These are phyloP conservation scores for Malassezia furfur DNA, from an alignment of 1,284 basidiomycete species.

Conservation along the genomic window DNA sequence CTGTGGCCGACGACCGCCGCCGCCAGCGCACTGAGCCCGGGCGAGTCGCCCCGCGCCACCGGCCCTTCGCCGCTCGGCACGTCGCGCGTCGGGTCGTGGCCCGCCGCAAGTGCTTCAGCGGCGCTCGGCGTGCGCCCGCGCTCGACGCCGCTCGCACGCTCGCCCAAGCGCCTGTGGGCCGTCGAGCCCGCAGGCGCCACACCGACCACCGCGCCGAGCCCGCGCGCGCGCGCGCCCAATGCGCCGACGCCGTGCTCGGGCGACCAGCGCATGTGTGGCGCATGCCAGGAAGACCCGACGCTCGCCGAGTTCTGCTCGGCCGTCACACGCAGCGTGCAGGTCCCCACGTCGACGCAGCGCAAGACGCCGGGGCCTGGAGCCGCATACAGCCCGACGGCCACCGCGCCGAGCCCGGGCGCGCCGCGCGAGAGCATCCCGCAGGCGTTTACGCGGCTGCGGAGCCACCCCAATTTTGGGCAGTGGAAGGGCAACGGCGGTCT, in stretches of 20 bases:
- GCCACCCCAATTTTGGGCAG: slow-evolving; percentile 37
- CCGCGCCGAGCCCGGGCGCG: background rate
- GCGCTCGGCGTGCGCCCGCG: background rate
- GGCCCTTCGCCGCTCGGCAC: background rate
- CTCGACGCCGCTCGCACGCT: background rate
- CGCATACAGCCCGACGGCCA: background rate
- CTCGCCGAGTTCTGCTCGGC: slow-evolving; percentile 11
- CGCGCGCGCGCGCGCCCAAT: background rate
- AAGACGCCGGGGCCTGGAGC: background rate
- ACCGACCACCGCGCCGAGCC: background rate
- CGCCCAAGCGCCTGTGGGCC: background rate
- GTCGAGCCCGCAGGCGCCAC: background rate
- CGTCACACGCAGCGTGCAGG: background rate
- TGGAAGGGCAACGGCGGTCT: slow-evolving; percentile 31
- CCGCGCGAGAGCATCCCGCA: slow-evolving; percentile 29
- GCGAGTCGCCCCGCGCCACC: background rate
- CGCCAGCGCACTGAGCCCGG: background rate
- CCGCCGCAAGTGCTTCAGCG: background rate
- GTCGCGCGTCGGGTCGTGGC: background rate
- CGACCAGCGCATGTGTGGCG: slow-evolving; percentile 7
- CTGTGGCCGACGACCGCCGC: background rate
- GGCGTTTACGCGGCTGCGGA: slow-evolving; percentile 38
- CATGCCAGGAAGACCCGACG: slow-evolving; percentile 10
- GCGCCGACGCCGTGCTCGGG: slow-evolving; percentile 3
- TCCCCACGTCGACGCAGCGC: slow-evolving; percentile 8